A percentile compares a stretch with the other conserved stretches of the same genome.
phyloP scores from a whole-genome alignment of 192 early-diverging fungal genomes.

The Mortierella alpina region DNA sequence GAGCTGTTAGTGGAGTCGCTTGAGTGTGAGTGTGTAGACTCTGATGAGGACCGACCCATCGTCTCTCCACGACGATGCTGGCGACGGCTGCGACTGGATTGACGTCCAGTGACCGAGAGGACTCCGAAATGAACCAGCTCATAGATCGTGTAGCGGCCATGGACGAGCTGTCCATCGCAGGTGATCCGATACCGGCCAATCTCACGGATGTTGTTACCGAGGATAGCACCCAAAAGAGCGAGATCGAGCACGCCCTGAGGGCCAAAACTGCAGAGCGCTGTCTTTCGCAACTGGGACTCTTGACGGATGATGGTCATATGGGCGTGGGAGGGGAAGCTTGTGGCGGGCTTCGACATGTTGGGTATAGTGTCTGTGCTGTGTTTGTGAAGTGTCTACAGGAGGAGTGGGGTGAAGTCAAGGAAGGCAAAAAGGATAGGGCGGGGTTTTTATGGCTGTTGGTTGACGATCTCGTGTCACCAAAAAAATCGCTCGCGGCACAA shows the following conservation, averaged over 20 bases:
- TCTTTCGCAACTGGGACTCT: conserved; percentile 27
- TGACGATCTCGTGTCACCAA: no score
- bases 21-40: neutral
- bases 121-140: conserved; percentile 42
- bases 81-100: neutral
- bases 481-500: no score
- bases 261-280: conserved; percentile 28
- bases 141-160: conserved; percentile 35
- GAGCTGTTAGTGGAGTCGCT: neutral
- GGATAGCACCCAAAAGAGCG: conserved; percentile 39
- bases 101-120: conserved; percentile 28
- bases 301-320: conserved; percentile 22
- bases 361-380: neutral
- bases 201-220: conserved; percentile 48
- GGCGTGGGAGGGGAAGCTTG: conserved; percentile 10
- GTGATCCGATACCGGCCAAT: conserved; percentile 47
- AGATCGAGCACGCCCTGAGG: conserved; percentile 38
- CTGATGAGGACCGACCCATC: neutral
- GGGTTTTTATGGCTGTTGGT: neutral
- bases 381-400: neutral
- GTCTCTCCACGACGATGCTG: neutral
- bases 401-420: neutral
- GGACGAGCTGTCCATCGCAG: conserved; percentile 30
- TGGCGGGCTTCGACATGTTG: neutral
- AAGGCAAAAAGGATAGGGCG: no score